Conservation (phyloP, 441 rosid genomes). For the Bocquillonia castaneifolia region DNA sequence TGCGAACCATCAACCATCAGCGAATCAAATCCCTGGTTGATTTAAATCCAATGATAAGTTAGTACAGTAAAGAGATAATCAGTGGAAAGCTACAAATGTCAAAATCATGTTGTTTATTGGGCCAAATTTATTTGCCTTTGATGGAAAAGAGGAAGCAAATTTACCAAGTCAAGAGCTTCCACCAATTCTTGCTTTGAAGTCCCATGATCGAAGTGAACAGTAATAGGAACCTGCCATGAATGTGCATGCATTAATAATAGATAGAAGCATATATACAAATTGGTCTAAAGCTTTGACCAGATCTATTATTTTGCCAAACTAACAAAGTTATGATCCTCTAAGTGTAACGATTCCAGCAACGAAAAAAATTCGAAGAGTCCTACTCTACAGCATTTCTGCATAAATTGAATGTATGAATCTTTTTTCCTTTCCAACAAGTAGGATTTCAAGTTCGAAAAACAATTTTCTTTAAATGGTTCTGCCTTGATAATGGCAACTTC, state of each 20-base stretch:
- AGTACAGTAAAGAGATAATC: conserved; percentile 6
- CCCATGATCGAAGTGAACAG: conserved; percentile 97
- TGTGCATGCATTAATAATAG: not conserved
- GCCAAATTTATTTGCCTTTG: not conserved
- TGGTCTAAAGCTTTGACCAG: not conserved
- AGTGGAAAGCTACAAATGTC: not conserved
- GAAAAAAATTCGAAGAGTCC: not conserved
- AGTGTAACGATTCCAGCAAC: not conserved
- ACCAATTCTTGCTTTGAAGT: conserved; percentile 73
- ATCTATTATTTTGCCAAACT: not conserved
- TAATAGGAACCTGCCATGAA: conserved; percentile 77
- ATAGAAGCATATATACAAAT: not conserved
- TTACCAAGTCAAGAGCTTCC: conserved; percentile 74
- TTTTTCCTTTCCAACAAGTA: not conserved
- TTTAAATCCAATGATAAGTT: conserved; percentile 16
- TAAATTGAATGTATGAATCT: not conserved
- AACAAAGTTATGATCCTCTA: not conserved
- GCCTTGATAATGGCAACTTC: too few relatives aligned
- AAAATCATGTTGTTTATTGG: not conserved
- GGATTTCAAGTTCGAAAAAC: not conserved
- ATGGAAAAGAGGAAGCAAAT: conserved; percentile 18
- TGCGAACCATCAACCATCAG: conserved; percentile 96
- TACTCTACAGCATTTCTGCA: not conserved
- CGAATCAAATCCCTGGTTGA: conserved; percentile 78
- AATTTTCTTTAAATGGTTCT: not conserved